These are phyloP conservation scores for Phanerochaete sordida DNA, from an alignment of 768 basidiomycete species.

Conservation along the genomic window DNA sequence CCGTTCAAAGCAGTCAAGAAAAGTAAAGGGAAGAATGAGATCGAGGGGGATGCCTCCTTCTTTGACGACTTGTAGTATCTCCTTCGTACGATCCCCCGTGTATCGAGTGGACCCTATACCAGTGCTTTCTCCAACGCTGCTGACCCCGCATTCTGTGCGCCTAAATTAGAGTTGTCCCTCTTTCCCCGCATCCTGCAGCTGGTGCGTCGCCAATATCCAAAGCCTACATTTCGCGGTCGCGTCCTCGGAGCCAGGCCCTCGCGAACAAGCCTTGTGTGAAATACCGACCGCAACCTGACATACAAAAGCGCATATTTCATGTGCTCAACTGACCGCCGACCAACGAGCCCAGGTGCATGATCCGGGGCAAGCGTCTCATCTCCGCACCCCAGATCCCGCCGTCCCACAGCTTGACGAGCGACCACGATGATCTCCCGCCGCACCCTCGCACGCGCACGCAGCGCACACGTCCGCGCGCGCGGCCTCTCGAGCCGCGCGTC, in stretches of 20 bases:
- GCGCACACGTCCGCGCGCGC: constrained; percentile 27
- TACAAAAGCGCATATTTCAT: neutral
- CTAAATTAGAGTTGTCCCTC: neutral
- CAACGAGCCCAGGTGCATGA: neutral
- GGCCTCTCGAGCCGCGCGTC: constrained; percentile 69
- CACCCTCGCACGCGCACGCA: neutral
- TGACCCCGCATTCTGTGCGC: neutral
- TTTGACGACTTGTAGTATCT: constrained; percentile 54
- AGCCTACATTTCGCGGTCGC: too few species aligned
- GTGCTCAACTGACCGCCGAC: neutral
- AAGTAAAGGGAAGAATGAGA: constrained; percentile 57
- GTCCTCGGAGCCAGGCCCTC: neutral
- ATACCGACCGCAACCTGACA: neutral
- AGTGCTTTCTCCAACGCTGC: too few species aligned
- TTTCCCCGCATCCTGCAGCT: neutral
- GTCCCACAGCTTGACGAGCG: neutral
- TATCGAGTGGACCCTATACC: too few species aligned
- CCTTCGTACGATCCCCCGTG: too few species aligned
- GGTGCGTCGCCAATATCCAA: too few species aligned
- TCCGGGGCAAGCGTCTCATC: constrained; percentile 7
- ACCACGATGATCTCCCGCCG: constrained; percentile 2
- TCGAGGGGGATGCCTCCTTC: constrained; percentile 56
- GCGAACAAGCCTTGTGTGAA: neutral
- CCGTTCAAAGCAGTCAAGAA: constrained; percentile 40
- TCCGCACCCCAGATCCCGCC: neutral